phyloP scores from a whole-genome alignment of 179 eudicot species.

The Spinacia oleracea region DNA sequence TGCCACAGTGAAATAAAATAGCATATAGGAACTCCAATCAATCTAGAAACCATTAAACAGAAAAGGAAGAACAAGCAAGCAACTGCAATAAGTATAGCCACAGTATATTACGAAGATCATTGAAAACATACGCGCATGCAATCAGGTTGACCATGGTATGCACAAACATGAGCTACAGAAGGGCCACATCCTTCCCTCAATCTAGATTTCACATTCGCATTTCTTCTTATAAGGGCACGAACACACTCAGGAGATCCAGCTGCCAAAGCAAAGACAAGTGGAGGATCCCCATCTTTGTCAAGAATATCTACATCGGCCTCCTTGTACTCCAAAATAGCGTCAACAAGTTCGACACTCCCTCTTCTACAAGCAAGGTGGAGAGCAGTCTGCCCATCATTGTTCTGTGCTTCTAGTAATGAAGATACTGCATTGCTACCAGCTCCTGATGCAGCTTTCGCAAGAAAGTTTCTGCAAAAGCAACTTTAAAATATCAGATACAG shows the following conservation, averaged over 20 bases:
- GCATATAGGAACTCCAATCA: constrained; percentile 1
- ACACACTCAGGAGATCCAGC: constrained; percentile 99
- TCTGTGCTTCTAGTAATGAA: constrained; percentile 82
- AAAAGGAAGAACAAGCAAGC: constrained; percentile 7
- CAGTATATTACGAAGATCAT: constrained; percentile 6
- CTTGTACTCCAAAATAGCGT: constrained; percentile 70
- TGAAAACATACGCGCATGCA: constrained; percentile 86
- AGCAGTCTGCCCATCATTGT: constrained; percentile 94
- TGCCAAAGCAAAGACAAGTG: constrained; percentile 96
- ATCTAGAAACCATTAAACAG: not conserved
- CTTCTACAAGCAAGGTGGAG: constrained; percentile 99
- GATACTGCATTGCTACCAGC: constrained; percentile 48
- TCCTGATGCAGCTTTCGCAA: constrained; percentile 63
- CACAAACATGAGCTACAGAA: constrained; percentile 98
- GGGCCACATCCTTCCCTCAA: constrained; percentile 95
- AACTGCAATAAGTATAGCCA: constrained; percentile 20
- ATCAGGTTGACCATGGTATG: constrained; percentile 99
- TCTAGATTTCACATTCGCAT: constrained; percentile 81
- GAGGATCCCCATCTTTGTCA: constrained; percentile 98
- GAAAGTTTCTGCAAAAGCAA: constrained; percentile 61
- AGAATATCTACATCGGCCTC: constrained; percentile 92
- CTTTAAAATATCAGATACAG: constrained; percentile 27
- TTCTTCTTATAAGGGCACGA: constrained; percentile 69
- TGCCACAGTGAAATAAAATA: constrained; percentile 37
- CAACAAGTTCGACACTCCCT: constrained; percentile 89